Evolutionary conservation across 2,329 filamentous ascomycete species (phyloP), one percentile per base, ranked within the genome.

Genomic region (Pestalotiopsis sp.): DNA sequence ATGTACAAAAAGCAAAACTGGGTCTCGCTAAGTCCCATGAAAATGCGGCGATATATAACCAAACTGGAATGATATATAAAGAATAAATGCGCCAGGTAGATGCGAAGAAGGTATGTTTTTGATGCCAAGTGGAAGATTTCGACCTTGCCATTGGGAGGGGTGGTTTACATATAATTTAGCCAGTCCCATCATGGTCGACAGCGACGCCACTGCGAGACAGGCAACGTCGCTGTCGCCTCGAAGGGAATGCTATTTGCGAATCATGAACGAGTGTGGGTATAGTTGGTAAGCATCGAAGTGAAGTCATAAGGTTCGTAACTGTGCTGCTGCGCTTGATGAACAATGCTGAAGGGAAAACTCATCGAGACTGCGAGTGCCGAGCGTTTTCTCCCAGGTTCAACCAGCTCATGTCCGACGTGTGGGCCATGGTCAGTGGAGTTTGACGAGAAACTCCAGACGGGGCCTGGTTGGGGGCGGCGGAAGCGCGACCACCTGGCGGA

Each of bases 371-470:
- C 45, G 68, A 70, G 27, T 76, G 72, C 17, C 52, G 41, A 14
- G 41, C 65, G 52, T 76, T 75, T 49, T 87, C 86, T 61, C 89
- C 90, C 20, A 94, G 84, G 76, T 94, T 94, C 71, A 95, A 81
- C 92, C 92, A 95, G 80, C 91, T 93, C 91, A 94, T 93, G 78
- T 94, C 92, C 65, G 85, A 86, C 13, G 82, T 83, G 31, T 84
- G 78, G 62, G 86, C 83, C 79, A 81, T 84, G 25, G 81, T 79
- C 38, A 88, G 81, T 73, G 86, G 86, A 20, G 85, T 85, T 72
- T 87, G 85, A 65, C 78, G 80, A 76, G 82, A 86, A 68, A 85
- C 77, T 58, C 78, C 81, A n/a, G 74, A 77, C 6, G 76, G 74
- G 68, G 74, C 74, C 66, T 74, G 74, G 67, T 67, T 76, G 23